A percentile compares a stretch with the other conserved stretches of the same genome.
Conservation (phyloP, 345 rosid species). For the Capsella bursapastoris region DNA sequence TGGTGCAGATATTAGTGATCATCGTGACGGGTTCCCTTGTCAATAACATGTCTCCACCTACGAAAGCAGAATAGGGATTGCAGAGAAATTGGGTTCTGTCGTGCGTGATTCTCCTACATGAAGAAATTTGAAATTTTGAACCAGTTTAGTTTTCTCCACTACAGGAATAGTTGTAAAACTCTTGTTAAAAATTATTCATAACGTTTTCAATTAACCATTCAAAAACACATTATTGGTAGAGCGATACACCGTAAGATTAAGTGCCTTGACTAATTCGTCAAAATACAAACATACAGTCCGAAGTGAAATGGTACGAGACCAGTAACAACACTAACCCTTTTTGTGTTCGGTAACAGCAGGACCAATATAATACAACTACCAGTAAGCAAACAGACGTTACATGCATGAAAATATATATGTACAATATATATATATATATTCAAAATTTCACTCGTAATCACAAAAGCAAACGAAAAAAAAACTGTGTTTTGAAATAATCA, state of each 20-base stretch:
- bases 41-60: conserved; percentile 80
- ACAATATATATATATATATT: too few relatives aligned
- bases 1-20: conserved; percentile 52
- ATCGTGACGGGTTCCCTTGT: conserved; percentile 52
- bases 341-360: too few relatives aligned
- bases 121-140: conserved; percentile 25
- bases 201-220: not conserved
- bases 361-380: too few relatives aligned
- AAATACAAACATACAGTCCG: not conserved
- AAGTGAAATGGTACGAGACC: not conserved
- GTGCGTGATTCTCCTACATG: conserved; percentile 14
- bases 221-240: not conserved
- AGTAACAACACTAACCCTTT: too few relatives aligned
- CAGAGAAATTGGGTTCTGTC: conserved; percentile 1
- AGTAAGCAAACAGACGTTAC: not conserved
- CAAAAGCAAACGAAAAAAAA: not conserved
- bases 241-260: not conserved
- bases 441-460: not conserved
- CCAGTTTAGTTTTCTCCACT: not conserved
- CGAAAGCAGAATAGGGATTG: conserved; percentile 47
- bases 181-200: not conserved
- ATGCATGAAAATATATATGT: not conserved
- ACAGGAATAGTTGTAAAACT: conserved; percentile 4
- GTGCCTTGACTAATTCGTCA: not conserved
- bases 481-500: not conserved